A percentile compares a stretch with the other conserved stretches of the same genome.
phyloP scores from a whole-genome alignment of 352 stramenopile species.

The Phytophthora citrophthora region DNA sequence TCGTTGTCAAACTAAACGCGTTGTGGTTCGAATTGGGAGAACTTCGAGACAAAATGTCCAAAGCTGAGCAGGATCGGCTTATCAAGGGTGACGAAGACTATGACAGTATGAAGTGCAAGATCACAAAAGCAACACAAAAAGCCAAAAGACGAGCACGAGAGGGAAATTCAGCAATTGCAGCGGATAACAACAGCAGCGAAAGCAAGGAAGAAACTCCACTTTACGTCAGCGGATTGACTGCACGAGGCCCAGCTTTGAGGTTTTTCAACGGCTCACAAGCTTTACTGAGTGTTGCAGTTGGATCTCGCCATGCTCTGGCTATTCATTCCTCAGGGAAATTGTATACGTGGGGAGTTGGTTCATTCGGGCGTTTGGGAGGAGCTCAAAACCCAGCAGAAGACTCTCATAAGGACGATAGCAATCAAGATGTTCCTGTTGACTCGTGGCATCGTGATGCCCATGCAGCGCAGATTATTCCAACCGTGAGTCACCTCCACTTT shows the following conservation, averaged over 20 bases:
- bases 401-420: not conserved
- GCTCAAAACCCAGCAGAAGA: conserved; percentile 12
- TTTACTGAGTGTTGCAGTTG: conserved; percentile 61
- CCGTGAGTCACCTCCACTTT: conserved; percentile 57
- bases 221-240: conserved; percentile 61
- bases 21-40: conserved; percentile 59
- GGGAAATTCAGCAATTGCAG: conserved; percentile 20
- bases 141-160: conserved; percentile 68
- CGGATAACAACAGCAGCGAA: conserved; percentile 10
- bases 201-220: conserved; percentile 20
- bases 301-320: conserved; percentile 70
- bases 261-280: conserved; percentile 64
- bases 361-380: conserved; percentile 69
- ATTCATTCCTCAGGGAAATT: conserved; percentile 72
- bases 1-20: conserved; percentile 43
- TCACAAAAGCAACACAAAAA: conserved; percentile 56
- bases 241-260: conserved; percentile 44
- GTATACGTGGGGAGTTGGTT: conserved; percentile 74
- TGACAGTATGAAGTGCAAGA: conserved; percentile 65
- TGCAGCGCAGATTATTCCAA: conserved; percentile 48
- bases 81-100: conserved; percentile 53
- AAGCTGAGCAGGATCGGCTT: conserved; percentile 46
- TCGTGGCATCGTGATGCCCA: conserved; percentile 66
- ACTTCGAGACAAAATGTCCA: conserved; percentile 52
- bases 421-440: conserved; percentile 12